A percentile compares a stretch with the other conserved stretches of the same genome.
Conservation (phyloP, 2,329 filamentous ascomycete species). For the Lithohypha guttulata region DNA sequence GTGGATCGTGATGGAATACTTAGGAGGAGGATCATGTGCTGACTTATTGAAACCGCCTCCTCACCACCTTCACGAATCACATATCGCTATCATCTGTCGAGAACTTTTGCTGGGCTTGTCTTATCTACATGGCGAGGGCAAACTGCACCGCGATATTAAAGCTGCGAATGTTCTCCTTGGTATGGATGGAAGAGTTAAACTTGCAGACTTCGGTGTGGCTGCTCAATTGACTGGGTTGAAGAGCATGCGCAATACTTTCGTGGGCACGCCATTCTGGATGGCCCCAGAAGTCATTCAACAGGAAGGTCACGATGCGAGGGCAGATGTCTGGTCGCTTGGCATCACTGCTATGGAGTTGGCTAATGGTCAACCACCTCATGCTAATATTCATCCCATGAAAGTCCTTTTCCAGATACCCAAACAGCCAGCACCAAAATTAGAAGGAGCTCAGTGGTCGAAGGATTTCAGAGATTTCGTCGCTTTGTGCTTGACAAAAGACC, state of each 20-base stretch:
- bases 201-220: constrained; percentile 94
- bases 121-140: constrained; percentile 86
- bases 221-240: constrained; percentile 96
- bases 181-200: constrained; percentile 78
- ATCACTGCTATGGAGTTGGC: constrained; percentile 88
- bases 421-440: constrained; percentile 69
- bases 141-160: constrained; percentile 95
- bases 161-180: constrained; percentile 94
- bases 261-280: constrained; percentile 97
- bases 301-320: constrained; percentile 73
- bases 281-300: constrained; percentile 90
- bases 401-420: constrained; percentile 86
- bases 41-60: constrained; percentile 55
- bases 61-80: constrained; percentile 57
- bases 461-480: constrained; percentile 93
- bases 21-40: constrained; percentile 88
- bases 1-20: constrained; percentile 99
- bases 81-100: constrained; percentile 89
- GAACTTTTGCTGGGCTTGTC: constrained; percentile 83
- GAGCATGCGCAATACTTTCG: constrained; percentile 92
- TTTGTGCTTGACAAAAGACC: constrained; percentile 84
- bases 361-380: constrained; percentile 78
- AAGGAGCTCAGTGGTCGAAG: constrained; percentile 68
- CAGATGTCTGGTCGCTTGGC: constrained; percentile 85
- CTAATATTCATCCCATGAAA: constrained; percentile 83